Evolutionary conservation across 768 basidiomycete species (phyloP).

Genomic region (Lactarius akahatsu): DNA sequence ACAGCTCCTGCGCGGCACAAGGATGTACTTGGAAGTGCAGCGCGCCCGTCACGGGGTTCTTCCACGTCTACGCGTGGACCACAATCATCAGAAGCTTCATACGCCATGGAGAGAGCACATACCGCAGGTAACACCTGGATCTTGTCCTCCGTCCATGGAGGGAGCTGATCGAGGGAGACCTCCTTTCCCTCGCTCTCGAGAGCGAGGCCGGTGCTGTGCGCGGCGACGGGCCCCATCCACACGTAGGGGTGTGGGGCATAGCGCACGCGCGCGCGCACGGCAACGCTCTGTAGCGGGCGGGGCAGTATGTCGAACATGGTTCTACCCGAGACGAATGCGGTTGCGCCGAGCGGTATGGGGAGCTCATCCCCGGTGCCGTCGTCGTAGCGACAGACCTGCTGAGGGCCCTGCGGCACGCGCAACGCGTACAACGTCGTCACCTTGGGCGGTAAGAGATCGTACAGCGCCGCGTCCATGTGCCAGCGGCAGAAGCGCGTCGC

Average conservation of each 20-base stretch:
- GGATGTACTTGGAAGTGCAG: conserved; percentile 93
- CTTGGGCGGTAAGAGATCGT: conserved; percentile 70
- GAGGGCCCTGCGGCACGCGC: conserved; percentile 59
- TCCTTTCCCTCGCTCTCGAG: conserved; percentile 77
- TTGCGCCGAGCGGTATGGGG: conserved; percentile 77
- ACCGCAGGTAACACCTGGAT: conserved; percentile 70
- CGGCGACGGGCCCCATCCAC: conserved; percentile 78
- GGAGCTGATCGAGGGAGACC: conserved; percentile 60
- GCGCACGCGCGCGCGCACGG: conserved; percentile 66
- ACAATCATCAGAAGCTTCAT: not conserved
- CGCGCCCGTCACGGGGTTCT: conserved; percentile 80
- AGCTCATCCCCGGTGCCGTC: conserved; percentile 84
- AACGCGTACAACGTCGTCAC: conserved; percentile 83
- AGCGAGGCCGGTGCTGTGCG: conserved; percentile 73
- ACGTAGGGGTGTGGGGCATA: conserved; percentile 86
- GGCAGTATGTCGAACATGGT: conserved; percentile 81
- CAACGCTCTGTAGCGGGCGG: conserved; percentile 66
- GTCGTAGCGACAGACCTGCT: conserved; percentile 72
- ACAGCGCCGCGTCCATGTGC: conserved; percentile 88
- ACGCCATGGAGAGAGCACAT: conserved; percentile 27
- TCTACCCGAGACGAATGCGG: conserved; percentile 75
- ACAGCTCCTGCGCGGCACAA: conserved; percentile 64
- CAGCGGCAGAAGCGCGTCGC: conserved; percentile 82
- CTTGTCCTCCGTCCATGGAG: conserved; percentile 77
- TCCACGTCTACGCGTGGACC: conserved; percentile 63